Percentiles rank a stretch among this genome's conserved stretches.
phyloP scores from a whole-genome alignment of 2,329 filamentous ascomycete species.

The Helminthosporium solani region DNA sequence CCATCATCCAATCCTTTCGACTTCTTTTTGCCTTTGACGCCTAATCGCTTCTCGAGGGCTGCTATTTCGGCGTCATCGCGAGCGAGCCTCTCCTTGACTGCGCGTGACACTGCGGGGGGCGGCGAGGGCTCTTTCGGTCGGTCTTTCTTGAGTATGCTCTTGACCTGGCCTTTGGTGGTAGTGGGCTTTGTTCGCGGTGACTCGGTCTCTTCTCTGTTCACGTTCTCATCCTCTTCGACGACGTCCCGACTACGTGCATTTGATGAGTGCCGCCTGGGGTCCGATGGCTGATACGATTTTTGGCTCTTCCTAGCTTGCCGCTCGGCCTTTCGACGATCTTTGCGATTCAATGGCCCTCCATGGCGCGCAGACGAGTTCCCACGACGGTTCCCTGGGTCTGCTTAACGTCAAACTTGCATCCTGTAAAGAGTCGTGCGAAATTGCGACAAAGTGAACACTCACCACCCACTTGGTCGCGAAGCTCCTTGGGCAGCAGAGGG shows the following conservation, averaged over 20 bases:
- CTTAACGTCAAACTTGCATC: slow-evolving; percentile 4
- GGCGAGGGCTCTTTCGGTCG: slow-evolving; percentile 12
- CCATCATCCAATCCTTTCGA: slow-evolving; percentile 78
- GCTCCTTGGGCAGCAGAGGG: slow-evolving; percentile 49
- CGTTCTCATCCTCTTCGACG: background rate
- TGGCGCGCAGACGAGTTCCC: slow-evolving; percentile 28
- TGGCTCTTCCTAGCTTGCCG: slow-evolving; percentile 61
- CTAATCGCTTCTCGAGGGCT: slow-evolving; percentile 81
- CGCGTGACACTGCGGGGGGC: slow-evolving; percentile 35
- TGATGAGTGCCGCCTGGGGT: slow-evolving; percentile 11
- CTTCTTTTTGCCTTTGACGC: slow-evolving; percentile 72
- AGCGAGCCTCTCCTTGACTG: slow-evolving; percentile 61
- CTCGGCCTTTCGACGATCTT: slow-evolving; percentile 68
- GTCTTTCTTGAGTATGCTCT: slow-evolving; percentile 31
- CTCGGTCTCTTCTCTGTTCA: background rate
- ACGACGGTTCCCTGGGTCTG: slow-evolving; percentile 31
- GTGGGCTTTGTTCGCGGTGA: background rate
- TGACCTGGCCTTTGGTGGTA: slow-evolving; percentile 3
- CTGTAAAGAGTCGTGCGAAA: background rate
- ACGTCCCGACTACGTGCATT: background rate
- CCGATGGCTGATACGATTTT: slow-evolving; percentile 21
- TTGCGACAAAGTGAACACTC: background rate
- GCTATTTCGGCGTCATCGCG: slow-evolving; percentile 89
- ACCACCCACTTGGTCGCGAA: slow-evolving; percentile 48
- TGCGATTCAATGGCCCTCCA: slow-evolving; percentile 48